phyloP scores from a whole-genome alignment of 2,329 filamentous ascomycete genomes.

The Talaromyces sp. region DNA sequence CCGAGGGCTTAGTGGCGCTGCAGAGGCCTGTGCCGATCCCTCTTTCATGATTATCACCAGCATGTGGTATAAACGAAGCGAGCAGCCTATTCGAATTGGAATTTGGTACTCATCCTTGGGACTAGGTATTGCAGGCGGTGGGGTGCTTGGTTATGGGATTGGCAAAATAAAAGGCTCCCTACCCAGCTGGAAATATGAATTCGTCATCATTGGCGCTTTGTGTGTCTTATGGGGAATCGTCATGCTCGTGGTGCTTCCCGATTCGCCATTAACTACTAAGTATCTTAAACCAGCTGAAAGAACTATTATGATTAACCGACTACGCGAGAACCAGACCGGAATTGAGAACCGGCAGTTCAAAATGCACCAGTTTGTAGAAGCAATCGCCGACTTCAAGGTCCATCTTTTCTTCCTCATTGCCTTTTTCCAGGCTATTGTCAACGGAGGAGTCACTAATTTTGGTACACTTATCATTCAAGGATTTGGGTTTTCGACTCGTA shows the following conservation, averaged over 20 bases:
- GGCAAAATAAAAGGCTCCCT: not conserved
- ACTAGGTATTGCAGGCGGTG: slow-evolving; percentile 44
- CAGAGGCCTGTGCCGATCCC: slow-evolving; percentile 3
- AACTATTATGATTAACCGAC: not conserved
- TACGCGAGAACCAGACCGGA: not conserved
- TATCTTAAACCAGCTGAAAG: not conserved
- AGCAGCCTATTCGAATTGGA: not conserved
- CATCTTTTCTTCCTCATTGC: slow-evolving; percentile 26
- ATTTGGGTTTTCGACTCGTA: slow-evolving; percentile 49
- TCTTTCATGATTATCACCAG: not conserved
- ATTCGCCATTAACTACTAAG: not conserved
- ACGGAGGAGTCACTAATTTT: slow-evolving; percentile 52
- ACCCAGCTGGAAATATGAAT: not conserved
- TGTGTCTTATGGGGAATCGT: not conserved
- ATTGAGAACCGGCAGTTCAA: slow-evolving; percentile 2
- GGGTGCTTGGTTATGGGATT: not conserved
- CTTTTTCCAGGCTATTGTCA: not conserved
- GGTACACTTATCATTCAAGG: slow-evolving; percentile 57
- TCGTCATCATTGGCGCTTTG: not conserved
- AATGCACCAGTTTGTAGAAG: not conserved
- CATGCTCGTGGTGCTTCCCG: not conserved
- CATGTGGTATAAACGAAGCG: not conserved
- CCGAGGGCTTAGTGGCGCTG: not conserved
- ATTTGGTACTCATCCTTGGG: slow-evolving; percentile 47
- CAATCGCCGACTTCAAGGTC: not conserved